phyloP scores from a whole-genome alignment of 306 rosid species.

The Prunus fruticosa region DNA sequence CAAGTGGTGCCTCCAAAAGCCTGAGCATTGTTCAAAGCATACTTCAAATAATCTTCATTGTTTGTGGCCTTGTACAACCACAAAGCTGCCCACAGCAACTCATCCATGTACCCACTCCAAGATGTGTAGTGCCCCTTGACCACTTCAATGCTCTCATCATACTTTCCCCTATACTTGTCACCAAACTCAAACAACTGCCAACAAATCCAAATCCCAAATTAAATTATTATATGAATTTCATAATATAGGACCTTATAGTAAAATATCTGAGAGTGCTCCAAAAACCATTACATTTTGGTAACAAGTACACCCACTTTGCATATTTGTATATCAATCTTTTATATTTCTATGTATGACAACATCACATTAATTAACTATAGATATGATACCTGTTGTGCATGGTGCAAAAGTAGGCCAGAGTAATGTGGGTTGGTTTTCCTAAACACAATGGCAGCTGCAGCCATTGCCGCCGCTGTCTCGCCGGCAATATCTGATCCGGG shows the following conservation, averaged over 20 bases:
- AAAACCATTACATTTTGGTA: background rate
- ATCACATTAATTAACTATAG: slow-evolving; percentile 3
- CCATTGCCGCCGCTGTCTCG: slow-evolving; percentile 75
- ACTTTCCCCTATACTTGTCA: slow-evolving; percentile 65
- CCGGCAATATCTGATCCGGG: slow-evolving; percentile 82
- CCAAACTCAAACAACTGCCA: slow-evolving; percentile 81
- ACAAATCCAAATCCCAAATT: slow-evolving; percentile 1
- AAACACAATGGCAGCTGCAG: slow-evolving; percentile 69
- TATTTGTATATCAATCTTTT: background rate
- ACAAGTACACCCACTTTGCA: slow-evolving; percentile 15
- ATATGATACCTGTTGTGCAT: slow-evolving; percentile 64
- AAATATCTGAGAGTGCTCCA: background rate
- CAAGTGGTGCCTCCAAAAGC: slow-evolving; percentile 77
- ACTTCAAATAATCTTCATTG: slow-evolving; percentile 48
- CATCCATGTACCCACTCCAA: slow-evolving; percentile 85
- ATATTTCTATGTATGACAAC: background rate
- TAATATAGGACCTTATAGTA: background rate
- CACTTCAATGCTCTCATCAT: slow-evolving; percentile 68
- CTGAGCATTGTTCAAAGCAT: slow-evolving; percentile 47
- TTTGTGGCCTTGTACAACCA: slow-evolving; percentile 71
- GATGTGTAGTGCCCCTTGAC: slow-evolving; percentile 65
- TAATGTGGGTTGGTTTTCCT: slow-evolving; percentile 73
- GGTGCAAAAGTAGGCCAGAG: slow-evolving; percentile 65
- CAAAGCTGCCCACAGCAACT: slow-evolving; percentile 80
- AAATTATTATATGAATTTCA: background rate